Evolutionary conservation across 345 rosid species (phyloP).

Genomic region (Hypericum perforatum): DNA sequence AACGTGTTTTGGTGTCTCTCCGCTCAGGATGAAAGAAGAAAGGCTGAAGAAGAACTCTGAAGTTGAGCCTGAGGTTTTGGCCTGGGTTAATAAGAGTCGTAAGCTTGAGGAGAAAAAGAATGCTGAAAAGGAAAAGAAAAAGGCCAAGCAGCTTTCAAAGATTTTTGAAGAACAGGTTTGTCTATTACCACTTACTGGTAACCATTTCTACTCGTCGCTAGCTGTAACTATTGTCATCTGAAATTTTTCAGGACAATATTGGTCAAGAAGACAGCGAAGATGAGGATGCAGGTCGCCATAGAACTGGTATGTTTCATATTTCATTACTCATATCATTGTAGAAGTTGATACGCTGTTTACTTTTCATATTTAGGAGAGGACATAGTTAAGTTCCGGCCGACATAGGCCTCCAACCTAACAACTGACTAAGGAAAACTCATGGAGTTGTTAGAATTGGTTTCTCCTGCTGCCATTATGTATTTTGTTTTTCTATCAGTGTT

Average conservation of each 20-base stretch:
- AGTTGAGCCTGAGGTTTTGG: conserved; percentile 48
- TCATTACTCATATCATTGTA: background rate
- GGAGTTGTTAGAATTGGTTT: too few relatives aligned
- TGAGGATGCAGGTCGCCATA: conserved; percentile 35
- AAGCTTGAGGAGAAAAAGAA: conserved; percentile 64
- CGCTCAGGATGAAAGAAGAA: conserved; percentile 73
- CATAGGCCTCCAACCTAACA: too few relatives aligned
- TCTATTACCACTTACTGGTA: conserved; percentile 11
- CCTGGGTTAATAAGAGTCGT: conserved; percentile 73
- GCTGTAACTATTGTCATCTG: conserved; percentile 9
- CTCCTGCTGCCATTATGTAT: background rate
- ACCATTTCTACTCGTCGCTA: conserved; percentile 8
- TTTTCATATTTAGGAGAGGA: too few relatives aligned
- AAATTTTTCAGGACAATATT: conserved; percentile 52
- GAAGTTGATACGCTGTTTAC: too few relatives aligned
- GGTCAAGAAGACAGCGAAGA: conserved; percentile 66
- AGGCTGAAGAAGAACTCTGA: conserved; percentile 55
- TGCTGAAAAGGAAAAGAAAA: conserved; percentile 71
- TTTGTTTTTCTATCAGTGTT: background rate
- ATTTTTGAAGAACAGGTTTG: conserved; percentile 85
- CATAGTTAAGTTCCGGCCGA: too few relatives aligned
- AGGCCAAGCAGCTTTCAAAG: conserved; percentile 65
- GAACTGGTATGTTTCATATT: conserved; percentile 31
- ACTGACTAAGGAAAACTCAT: too few relatives aligned
- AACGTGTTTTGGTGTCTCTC: background rate